Conservation (phyloP, 495 filamentous ascomycete species). For the Hypoxylon fuscum region DNA sequence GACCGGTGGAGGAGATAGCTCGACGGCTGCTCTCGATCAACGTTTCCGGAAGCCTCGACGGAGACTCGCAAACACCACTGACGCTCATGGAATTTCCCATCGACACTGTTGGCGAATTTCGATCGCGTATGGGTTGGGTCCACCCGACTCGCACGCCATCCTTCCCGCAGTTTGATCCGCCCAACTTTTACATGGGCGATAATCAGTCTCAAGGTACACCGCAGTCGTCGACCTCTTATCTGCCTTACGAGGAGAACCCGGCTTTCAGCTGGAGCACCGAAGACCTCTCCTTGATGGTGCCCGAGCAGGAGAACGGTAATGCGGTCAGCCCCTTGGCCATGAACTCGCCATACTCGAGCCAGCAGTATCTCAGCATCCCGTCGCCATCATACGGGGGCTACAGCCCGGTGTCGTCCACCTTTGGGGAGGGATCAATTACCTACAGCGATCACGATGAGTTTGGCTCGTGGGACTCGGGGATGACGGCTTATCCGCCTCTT, state of each 20-base stretch:
- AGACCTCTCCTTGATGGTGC: constrained; percentile 54
- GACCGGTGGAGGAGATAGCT: constrained; percentile 81
- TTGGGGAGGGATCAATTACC: constrained; percentile 58
- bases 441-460: constrained; percentile 65
- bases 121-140: constrained; percentile 68
- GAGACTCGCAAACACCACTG: constrained; percentile 60
- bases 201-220: constrained; percentile 47
- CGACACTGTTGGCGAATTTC: constrained; percentile 67
- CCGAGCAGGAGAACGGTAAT: constrained; percentile 49
- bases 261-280: constrained; percentile 68
- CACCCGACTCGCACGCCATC: constrained; percentile 61
- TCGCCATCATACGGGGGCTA: constrained; percentile 63
- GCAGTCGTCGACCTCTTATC: constrained; percentile 48
- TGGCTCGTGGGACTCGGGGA: constrained; percentile 49
- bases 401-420: constrained; percentile 64
- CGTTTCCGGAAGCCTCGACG: constrained; percentile 53
- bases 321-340: constrained; percentile 59
- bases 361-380: constrained; percentile 65
- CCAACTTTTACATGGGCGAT: constrained; percentile 56
- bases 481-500: constrained; percentile 50
- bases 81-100: constrained; percentile 70
- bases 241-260: constrained; percentile 58
- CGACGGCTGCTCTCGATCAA: constrained; percentile 64
- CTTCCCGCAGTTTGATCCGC: constrained; percentile 61
- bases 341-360: constrained; percentile 56